phyloP scores from a whole-genome alignment of 371 early-diverging fungal genomes.

The Sanchytrium tribonematis region DNA sequence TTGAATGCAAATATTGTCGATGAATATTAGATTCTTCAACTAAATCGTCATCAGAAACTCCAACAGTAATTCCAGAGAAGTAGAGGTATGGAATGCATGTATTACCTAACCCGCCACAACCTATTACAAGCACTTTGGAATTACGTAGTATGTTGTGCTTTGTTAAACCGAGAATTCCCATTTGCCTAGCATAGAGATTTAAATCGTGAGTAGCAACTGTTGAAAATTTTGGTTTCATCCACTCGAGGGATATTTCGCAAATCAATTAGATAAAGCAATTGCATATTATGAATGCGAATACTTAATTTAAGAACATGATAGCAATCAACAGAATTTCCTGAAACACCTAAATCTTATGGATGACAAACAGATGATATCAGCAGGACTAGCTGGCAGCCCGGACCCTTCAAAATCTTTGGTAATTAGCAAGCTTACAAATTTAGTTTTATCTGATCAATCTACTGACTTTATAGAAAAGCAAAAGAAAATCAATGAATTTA shows the following conservation, averaged over 20 bases:
- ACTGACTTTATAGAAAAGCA: neutral
- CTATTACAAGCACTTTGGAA: neutral
- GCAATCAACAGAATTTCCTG: too few species aligned
- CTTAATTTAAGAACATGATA: too few species aligned
- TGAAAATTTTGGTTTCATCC: too few species aligned
- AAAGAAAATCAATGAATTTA: neutral
- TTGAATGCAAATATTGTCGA: constrained; percentile 76
- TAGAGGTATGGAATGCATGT: neutral
- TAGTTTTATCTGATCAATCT: neutral
- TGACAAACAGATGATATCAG: too few species aligned
- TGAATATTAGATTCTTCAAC: constrained; percentile 89
- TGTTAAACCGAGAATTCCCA: neutral
- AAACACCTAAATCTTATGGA: too few species aligned
- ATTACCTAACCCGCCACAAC: neutral
- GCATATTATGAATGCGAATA: too few species aligned
- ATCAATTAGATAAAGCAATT: too few species aligned
- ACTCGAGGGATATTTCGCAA: too few species aligned
- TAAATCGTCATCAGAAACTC: constrained; percentile 78
- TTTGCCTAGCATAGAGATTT: neutral
- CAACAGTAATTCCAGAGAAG: constrained; percentile 18
- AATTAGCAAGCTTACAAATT: neutral
- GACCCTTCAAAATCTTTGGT: too few species aligned
- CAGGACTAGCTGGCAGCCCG: too few species aligned
- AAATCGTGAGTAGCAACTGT: neutral
- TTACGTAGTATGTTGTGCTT: neutral